A percentile compares a stretch with the other conserved stretches of the same genome.
Evolutionary conservation across 192 early-diverging fungal species (phyloP).

Genomic region (Coemansia pectinata): DNA sequence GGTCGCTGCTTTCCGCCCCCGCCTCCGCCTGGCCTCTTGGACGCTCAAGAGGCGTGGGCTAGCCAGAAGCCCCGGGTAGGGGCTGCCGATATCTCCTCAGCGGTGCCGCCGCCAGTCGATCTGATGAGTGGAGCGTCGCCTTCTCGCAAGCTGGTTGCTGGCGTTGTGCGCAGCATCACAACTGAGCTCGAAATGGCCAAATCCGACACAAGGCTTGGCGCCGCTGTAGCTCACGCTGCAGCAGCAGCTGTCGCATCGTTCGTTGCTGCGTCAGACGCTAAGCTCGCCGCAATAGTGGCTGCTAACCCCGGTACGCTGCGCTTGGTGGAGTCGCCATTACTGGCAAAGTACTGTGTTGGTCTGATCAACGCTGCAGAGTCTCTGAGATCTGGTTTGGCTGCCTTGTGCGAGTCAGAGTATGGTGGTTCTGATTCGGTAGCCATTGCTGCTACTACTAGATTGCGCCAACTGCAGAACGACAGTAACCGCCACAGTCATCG

Average conservation of each 20-base stretch:
- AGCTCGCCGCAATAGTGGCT: not conserved
- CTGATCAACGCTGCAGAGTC: constrained; percentile 23
- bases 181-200: constrained; percentile 41
- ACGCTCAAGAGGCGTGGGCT: constrained; percentile 25
- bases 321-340: constrained; percentile 13
- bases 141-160: constrained; percentile 22
- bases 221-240: constrained; percentile 15
- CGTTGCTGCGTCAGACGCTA: not conserved
- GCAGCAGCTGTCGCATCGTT: constrained; percentile 5
- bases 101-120: not conserved
- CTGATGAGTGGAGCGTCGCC: constrained; percentile 4
- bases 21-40: constrained; percentile 30
- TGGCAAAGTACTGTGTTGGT: constrained; percentile 16
- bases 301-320: not conserved
- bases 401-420: constrained; percentile 7
- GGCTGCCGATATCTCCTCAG: not conserved
- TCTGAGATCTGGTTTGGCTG: constrained; percentile 10
- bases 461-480: not conserved
- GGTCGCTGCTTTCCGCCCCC: constrained; percentile 23
- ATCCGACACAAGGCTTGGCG: constrained; percentile 13
- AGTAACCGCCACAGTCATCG: not conserved
- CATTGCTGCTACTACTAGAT: not conserved
- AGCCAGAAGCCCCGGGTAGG: not conserved
- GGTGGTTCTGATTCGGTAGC: not conserved
- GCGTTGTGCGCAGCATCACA: constrained; percentile 35